Percentiles rank a stretch among this genome's conserved stretches.
phyloP scores from a whole-genome alignment of 805 yeast species.

The Kuraishia hungarica region DNA sequence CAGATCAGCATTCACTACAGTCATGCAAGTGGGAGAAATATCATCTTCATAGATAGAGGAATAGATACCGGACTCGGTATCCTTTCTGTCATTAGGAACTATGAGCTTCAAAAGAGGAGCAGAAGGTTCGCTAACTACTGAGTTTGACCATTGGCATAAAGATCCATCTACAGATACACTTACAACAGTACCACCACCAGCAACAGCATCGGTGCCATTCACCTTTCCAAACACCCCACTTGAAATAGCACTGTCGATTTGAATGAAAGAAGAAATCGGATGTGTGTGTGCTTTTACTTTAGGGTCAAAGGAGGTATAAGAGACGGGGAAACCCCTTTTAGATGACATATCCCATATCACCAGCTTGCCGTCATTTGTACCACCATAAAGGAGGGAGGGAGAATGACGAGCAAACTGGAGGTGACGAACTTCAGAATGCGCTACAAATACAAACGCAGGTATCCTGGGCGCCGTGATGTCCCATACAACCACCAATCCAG shows the following conservation, averaged over 20 bases:
- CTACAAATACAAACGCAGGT: slow-evolving; percentile 28
- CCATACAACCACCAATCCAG: slow-evolving; percentile 19
- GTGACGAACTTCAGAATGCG: slow-evolving; percentile 28
- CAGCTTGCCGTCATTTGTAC: slow-evolving; percentile 40
- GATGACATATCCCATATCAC: slow-evolving; percentile 40
- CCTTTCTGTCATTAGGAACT: slow-evolving; percentile 11
- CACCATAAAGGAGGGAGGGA: slow-evolving; percentile 35
- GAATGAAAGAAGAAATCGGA: slow-evolving; percentile 7
- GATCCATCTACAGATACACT: slow-evolving; percentile 2
- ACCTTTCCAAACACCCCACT: slow-evolving; percentile 3
- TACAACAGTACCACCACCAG: background rate
- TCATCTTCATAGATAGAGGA: slow-evolving; percentile 16
- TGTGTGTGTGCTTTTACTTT: slow-evolving; percentile 1
- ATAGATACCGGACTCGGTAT: slow-evolving; percentile 3
- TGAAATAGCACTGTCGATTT: background rate
- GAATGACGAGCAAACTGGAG: slow-evolving; percentile 31
- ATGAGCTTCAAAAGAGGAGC: slow-evolving; percentile 5
- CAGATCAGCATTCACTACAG: slow-evolving; percentile 17
- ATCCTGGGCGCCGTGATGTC: slow-evolving; percentile 10
- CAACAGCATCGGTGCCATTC: background rate
- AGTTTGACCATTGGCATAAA: slow-evolving; percentile 4
- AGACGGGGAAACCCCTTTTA: slow-evolving; percentile 16
- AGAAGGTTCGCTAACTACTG: slow-evolving; percentile 1
- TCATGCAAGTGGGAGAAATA: slow-evolving; percentile 20
- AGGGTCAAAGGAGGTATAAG: slow-evolving; percentile 6